Conservation (phyloP, 306 rosid genomes). For the Acacia crassicarpa region DNA sequence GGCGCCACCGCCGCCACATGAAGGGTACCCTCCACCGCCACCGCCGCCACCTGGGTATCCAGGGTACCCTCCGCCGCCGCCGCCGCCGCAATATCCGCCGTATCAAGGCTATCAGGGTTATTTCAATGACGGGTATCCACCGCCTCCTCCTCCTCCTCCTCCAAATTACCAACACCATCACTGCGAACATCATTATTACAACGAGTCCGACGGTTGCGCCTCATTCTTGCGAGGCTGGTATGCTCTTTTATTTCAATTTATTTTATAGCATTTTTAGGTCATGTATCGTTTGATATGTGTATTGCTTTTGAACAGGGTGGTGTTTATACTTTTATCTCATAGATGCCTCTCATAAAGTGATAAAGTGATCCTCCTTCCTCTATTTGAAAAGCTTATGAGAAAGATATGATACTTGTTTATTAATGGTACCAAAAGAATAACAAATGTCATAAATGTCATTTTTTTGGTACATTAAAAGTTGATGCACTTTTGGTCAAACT, state of each 20-base stretch:
- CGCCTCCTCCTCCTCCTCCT: slow-evolving; percentile 51
- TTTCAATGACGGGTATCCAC: slow-evolving; percentile 61
- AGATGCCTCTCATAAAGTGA: neutral
- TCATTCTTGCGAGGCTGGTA: slow-evolving; percentile 80
- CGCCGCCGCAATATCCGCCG: slow-evolving; percentile 46
- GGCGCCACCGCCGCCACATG: slow-evolving; percentile 52
- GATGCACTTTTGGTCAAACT: neutral
- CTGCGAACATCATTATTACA: slow-evolving; percentile 48
- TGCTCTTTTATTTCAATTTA: neutral
- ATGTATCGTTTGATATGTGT: neutral
- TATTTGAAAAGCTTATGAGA: neutral
- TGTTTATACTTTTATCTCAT: neutral
- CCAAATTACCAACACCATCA: slow-evolving; percentile 44
- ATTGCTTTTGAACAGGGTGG: neutral
- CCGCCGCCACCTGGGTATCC: slow-evolving; percentile 52
- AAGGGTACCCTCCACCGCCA: slow-evolving; percentile 42
- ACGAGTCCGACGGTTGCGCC: slow-evolving; percentile 33
- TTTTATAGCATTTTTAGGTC: neutral
- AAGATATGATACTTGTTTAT: neutral
- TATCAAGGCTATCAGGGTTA: slow-evolving; percentile 78
- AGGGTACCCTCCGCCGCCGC: slow-evolving; percentile 43
- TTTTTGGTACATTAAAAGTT: neutral
- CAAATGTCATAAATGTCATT: neutral
- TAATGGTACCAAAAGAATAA: neutral
- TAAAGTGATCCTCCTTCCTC: neutral